A percentile compares a stretch with the other conserved stretches of the same genome.
Evolutionary conservation across 441 rosid genomes (phyloP).

Genomic region (Dalechampia spathulata): DNA sequence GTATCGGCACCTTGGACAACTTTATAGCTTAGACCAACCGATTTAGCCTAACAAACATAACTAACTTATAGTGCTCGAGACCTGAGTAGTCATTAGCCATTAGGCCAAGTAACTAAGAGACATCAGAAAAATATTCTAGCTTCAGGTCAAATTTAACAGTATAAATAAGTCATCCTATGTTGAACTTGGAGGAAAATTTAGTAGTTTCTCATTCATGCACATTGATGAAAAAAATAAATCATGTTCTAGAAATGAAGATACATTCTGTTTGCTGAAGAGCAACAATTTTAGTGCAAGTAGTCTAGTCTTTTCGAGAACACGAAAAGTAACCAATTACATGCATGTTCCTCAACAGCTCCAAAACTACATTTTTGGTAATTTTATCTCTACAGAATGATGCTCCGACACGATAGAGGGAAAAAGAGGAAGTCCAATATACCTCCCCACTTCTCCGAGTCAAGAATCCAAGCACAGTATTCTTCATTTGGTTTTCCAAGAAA

Average conservation of each 20-base stretch:
- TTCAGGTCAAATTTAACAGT: too few relatives aligned
- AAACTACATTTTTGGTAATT: too few relatives aligned
- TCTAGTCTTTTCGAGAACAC: background rate
- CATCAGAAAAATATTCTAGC: too few relatives aligned
- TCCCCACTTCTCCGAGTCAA: slow-evolving; percentile 92
- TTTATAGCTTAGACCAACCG: background rate
- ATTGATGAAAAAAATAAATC: background rate
- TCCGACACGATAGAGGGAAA: slow-evolving; percentile 1
- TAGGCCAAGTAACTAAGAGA: too few relatives aligned
- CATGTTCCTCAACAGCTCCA: too few relatives aligned
- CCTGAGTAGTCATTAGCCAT: background rate
- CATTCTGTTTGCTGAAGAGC: background rate
- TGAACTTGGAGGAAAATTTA: background rate
- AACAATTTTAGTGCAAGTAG: background rate
- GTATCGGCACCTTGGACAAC: background rate
- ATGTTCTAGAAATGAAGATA: background rate
- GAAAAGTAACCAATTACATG: background rate
- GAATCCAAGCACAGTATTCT: slow-evolving; percentile 89
- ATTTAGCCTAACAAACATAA: background rate
- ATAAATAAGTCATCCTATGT: too few relatives aligned
- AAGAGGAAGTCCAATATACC: slow-evolving; percentile 36
- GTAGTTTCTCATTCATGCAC: background rate
- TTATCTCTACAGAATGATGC: slow-evolving; percentile 1
- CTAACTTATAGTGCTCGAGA: background rate
- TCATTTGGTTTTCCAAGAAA: slow-evolving; percentile 74